Evolutionary conservation across 2,329 filamentous ascomycete genomes (phyloP).

Genomic region (Apiospora aurea): DNA sequence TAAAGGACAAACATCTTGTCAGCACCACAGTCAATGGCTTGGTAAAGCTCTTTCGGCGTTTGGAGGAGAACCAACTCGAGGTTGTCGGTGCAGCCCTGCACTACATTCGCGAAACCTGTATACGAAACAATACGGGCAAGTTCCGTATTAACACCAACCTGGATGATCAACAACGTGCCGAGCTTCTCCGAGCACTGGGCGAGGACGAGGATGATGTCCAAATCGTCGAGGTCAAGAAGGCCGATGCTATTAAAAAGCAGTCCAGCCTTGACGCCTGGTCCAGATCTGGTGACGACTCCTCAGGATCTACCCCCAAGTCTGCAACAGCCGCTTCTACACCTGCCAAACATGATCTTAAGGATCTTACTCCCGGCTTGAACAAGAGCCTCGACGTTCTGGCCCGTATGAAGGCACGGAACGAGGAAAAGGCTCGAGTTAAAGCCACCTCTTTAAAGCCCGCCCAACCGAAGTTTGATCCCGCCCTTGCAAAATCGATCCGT

Average conservation of each 20-base stretch:
- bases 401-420: constrained; percentile 49
- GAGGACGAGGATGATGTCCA: constrained; percentile 61
- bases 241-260: constrained; percentile 58
- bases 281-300: constrained; percentile 52
- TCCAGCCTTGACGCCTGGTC: constrained; percentile 69
- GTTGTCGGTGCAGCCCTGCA: constrained; percentile 66
- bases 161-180: constrained; percentile 81
- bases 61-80: constrained; percentile 79
- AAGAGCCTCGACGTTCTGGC: constrained; percentile 54
- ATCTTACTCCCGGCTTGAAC: constrained; percentile 53
- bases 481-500: constrained; percentile 65
- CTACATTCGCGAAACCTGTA: constrained; percentile 72
- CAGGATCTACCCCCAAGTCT: constrained; percentile 35
- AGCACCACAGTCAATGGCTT: constrained; percentile 83
- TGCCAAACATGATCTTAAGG: constrained; percentile 50
- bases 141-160: constrained; percentile 78
- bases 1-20: constrained; percentile 87
- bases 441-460: constrained; percentile 21
- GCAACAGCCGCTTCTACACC: constrained; percentile 30
- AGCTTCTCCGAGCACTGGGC: constrained; percentile 71
- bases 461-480: constrained; percentile 37
- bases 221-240: constrained; percentile 51
- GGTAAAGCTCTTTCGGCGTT: constrained; percentile 80
- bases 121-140: constrained; percentile 63
- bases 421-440: constrained; percentile 26